Conservation (phyloP, 2,329 filamentous ascomycete genomes). For the Arthroderma sp. region DNA sequence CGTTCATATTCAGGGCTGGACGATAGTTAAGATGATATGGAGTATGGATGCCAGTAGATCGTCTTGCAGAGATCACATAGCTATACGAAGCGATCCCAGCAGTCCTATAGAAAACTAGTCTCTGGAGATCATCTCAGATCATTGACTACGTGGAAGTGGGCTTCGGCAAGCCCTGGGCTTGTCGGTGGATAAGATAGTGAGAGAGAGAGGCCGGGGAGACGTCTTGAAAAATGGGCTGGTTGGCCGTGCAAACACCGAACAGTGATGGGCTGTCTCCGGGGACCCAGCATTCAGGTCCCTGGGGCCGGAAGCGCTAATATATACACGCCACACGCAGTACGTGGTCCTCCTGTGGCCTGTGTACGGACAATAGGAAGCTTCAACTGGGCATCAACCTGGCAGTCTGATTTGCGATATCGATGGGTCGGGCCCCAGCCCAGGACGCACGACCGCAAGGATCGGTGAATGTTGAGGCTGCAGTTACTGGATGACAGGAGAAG, state of each 20-base stretch:
- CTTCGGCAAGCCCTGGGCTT: background rate
- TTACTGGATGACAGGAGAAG: background rate
- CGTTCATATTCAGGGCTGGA: background rate
- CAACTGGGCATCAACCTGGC: conserved; percentile 3
- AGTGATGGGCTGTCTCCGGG: background rate
- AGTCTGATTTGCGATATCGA: conserved; percentile 2
- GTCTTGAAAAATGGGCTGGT: background rate
- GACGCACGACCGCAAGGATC: background rate
- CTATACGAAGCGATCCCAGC: background rate
- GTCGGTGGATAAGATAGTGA: background rate
- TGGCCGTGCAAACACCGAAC: background rate
- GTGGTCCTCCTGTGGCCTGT: conserved; percentile 3
- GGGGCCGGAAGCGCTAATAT: conserved; percentile 1
- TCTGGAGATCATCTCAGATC: background rate
- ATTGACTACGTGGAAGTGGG: conserved; percentile 2
- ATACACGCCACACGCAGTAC: background rate
- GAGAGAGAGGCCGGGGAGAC: background rate
- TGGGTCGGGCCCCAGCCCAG: background rate
- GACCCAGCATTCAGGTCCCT: conserved; percentile 1
- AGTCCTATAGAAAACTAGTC: conserved; percentile 1
- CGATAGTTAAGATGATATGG: background rate
- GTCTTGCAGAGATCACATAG: conserved; percentile 1
- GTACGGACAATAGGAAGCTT: background rate
- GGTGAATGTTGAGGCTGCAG: background rate
- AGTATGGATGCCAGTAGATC: background rate